Evolutionary conservation across 306 rosid genomes (phyloP), one percentile per base, ranked within the genome.

Genomic region (Begonia loranthoides): DNA sequence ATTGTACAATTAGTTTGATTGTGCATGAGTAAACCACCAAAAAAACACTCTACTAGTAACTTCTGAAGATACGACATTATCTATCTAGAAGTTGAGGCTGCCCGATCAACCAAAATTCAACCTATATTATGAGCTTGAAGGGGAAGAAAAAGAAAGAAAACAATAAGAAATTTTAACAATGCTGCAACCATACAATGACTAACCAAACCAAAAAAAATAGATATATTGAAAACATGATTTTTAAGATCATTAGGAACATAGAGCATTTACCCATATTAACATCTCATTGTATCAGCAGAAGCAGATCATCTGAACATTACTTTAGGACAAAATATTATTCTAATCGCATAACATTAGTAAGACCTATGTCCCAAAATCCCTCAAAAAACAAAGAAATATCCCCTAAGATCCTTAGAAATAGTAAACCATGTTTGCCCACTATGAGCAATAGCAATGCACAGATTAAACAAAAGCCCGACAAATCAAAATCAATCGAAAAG

Each of bases 361-460:
- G 50, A 70, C 69, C 64, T 46, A 66, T 54, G 51, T 59, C 70
- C 55, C 28, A 52, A 46, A 69, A 57, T 61, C 41, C 64, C 56
- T 49, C 43, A 38, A 48, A 62, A 64, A 17, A 51, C 69, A 16
- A 49, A 50, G 45, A 66, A 69, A 34, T 58, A 41, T 19, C 51
- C 41, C 50, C 63, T 51, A 59, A 58, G 43, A 36, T 59, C 69
- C 69, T 58, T 61, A 38, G 62, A 55, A 46, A 40, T 61, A 45
- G 49, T 55, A 50, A 69, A 46, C 41, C 17, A 45, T 6, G 19
- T 33, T 55, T 56, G 16, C 17, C 54, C 44, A 55, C 33, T 4
- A 17, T 15, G 44, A 66, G 41, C 57, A 63, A 59, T 41, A 54
- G 43, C 74, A 69, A 70, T 59, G 61, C 45, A 53, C 22, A 57